Evolutionary conservation across 768 basidiomycete genomes (phyloP).

Genomic region (Lyophyllum atratum): DNA sequence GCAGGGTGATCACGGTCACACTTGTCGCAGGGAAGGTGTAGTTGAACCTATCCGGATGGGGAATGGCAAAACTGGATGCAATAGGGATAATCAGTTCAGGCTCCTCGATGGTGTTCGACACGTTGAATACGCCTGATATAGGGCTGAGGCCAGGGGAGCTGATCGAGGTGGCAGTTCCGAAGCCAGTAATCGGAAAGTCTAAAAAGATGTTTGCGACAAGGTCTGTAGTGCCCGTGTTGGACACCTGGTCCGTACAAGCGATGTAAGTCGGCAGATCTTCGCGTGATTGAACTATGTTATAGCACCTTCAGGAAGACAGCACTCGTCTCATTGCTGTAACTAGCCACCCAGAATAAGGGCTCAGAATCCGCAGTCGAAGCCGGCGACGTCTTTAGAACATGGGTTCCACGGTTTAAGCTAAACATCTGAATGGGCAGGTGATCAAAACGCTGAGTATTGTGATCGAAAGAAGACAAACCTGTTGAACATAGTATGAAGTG

Average conservation of each 20-base stretch:
- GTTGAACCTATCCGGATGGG: conserved; percentile 29
- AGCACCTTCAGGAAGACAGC: conserved; percentile 35
- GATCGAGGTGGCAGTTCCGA: conserved; percentile 26
- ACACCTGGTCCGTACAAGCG: conserved; percentile 22
- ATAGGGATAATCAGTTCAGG: conserved; percentile 34
- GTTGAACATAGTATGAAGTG: conserved; percentile 39
- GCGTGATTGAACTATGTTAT: neutral
- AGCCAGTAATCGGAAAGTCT: conserved; percentile 27
- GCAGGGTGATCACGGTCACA: conserved; percentile 28
- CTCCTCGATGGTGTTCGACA: conserved; percentile 32
- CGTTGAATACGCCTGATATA: conserved; percentile 32
- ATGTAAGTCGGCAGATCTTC: neutral
- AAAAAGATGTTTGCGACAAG: conserved; percentile 33
- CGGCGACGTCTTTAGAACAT: conserved; percentile 30
- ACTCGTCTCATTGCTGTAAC: conserved; percentile 33
- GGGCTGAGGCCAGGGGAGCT: conserved; percentile 30
- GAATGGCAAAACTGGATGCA: conserved; percentile 27
- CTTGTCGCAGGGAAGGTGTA: conserved; percentile 37
- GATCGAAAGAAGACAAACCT: conserved; percentile 22
- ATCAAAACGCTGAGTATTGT: neutral
- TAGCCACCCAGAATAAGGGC: conserved; percentile 36
- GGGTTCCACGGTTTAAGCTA: conserved; percentile 36
- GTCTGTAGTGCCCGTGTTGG: conserved; percentile 30
- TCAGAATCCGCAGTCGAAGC: conserved; percentile 25
- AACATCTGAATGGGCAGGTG: conserved; percentile 29